Base-by-base conservation (phyloP, 305 asterid species). In the Fraxinus latifolia region DNA sequence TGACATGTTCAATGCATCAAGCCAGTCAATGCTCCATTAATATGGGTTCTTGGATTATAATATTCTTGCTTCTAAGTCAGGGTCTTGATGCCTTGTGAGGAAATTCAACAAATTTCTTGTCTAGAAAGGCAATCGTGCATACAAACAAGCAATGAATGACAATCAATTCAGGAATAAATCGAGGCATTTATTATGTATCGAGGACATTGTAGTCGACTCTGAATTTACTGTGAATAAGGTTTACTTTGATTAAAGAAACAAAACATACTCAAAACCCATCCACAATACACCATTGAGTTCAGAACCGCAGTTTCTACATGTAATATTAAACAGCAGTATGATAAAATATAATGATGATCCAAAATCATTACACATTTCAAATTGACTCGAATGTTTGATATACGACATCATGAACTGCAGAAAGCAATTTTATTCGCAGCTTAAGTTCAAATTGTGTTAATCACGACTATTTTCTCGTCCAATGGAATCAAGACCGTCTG, bases 121-220 rank as follows among this genome's bases (percentile, higher is more conserved):
- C 71, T 21, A 21, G 71, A 25, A 60, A 17, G 31, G 70, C 31
- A 74, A 76, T 19, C 42, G 72, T 78, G 84, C 79, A 74, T 29
- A 65, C 87, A 60, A 81, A 78, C 58, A 80, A 74, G 74, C 68
- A 72, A 73, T n/a, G 14, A 53, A 55, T 29, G 31, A 60, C 71
- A 21, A 3, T 8, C 11, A 60, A 60, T 7, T 21, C 32, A 23
- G 3, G 14, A 2, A 58, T 19, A 58, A 58, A 42, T 42, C 2
- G 50, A 42, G 58, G 58, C 19, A 14, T 14, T 12, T 6, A 14
- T 3, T 14, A 12, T 14, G 2, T 47, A 3, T 3, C 6, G 2
- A 4, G 15, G 21, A 50, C 62, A 4, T 4, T 53, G 23, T 15
- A 4, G 21, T 50, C 21, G 21, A 15, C 7, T 15, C 19, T 14